A percentile compares a stretch with the other conserved stretches of the same genome.
phyloP scores from a whole-genome alignment of 2,329 filamentous ascomycete genomes.

The Tricladium varicosporioides region DNA sequence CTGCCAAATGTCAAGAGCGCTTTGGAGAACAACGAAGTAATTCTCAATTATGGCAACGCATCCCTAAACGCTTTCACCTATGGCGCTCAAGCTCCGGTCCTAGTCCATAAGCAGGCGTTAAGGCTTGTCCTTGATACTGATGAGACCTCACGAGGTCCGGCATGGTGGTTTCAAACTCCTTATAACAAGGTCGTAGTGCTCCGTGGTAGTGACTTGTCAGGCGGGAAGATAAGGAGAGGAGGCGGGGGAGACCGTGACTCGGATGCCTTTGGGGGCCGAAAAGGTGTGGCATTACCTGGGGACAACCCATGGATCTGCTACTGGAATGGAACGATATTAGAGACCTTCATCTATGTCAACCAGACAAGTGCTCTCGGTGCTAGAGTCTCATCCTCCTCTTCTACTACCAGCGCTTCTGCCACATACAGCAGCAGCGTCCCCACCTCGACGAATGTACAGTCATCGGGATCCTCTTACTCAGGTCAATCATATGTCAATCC shows the following conservation, averaged over 20 bases:
- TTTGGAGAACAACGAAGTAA: slow-evolving; percentile 30
- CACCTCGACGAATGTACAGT: slow-evolving; percentile 24
- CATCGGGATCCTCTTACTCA: slow-evolving; percentile 14
- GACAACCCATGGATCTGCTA: slow-evolving; percentile 68
- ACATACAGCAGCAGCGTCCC: slow-evolving; percentile 24
- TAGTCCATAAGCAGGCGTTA: slow-evolving; percentile 45
- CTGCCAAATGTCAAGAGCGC: slow-evolving; percentile 20
- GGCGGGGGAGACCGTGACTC: background rate
- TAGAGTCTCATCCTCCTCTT: background rate
- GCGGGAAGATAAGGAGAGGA: slow-evolving; percentile 6
- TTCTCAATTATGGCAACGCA: slow-evolving; percentile 38
- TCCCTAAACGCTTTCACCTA: slow-evolving; percentile 48
- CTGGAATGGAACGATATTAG: slow-evolving; percentile 66
- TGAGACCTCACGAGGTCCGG: slow-evolving; percentile 54
- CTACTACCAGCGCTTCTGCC: slow-evolving; percentile 6
- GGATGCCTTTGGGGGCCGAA: slow-evolving; percentile 10
- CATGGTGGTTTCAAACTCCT: slow-evolving; percentile 58
- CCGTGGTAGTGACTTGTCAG: slow-evolving; percentile 19
- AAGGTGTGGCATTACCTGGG: slow-evolving; percentile 45
- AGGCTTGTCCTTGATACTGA: slow-evolving; percentile 56
- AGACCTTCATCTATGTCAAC: slow-evolving; percentile 65
- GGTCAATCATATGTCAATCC: slow-evolving; percentile 20
- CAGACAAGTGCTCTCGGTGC: slow-evolving; percentile 34
- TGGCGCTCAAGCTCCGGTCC: slow-evolving; percentile 58
- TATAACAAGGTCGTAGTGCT: slow-evolving; percentile 66